A percentile compares a stretch with the other conserved stretches of the same genome.
phyloP scores from a whole-genome alignment of 2,329 filamentous ascomycete species.

The Diaporthe sp. region DNA sequence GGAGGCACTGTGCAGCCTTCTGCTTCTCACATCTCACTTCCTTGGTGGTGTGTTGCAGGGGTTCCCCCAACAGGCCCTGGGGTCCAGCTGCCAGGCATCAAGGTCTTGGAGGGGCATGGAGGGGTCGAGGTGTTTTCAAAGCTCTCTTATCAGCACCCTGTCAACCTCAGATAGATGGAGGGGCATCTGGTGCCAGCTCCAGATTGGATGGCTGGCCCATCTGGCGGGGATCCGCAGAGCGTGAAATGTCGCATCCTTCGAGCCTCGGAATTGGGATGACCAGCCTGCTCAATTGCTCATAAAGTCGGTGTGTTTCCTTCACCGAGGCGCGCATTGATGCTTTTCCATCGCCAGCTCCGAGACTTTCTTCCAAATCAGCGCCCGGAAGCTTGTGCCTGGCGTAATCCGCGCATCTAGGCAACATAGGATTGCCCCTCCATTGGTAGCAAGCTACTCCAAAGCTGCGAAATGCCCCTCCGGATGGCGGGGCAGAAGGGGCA shows the following conservation, averaged over 20 bases:
- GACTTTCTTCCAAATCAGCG: slow-evolving; percentile 4
- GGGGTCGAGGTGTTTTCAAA: slow-evolving; percentile 36
- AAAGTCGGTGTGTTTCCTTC: slow-evolving; percentile 40
- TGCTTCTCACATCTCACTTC: slow-evolving; percentile 1
- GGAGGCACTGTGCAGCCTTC: slow-evolving; percentile 38
- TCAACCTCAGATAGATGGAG: slow-evolving; percentile 38
- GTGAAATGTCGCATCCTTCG: slow-evolving; percentile 32
- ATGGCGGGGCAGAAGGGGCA: slow-evolving; percentile 38
- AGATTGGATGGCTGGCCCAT: slow-evolving; percentile 37
- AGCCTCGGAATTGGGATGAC: slow-evolving; percentile 21
- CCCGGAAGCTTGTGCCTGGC: slow-evolving; percentile 2
- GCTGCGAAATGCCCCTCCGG: slow-evolving; percentile 37
- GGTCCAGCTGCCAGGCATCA: slow-evolving; percentile 23
- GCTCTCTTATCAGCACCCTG: slow-evolving; percentile 39
- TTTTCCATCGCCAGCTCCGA: neutral
- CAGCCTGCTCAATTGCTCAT: slow-evolving; percentile 37
- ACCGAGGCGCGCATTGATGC: slow-evolving; percentile 8
- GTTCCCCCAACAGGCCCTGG: neutral
- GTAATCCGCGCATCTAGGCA: neutral
- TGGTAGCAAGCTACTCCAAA: slow-evolving; percentile 21
- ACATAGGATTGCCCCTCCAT: slow-evolving; percentile 30
- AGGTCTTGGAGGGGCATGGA: slow-evolving; percentile 41
- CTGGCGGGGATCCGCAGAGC: slow-evolving; percentile 33
- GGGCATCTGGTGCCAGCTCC: slow-evolving; percentile 32
- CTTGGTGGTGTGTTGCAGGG: slow-evolving; percentile 18